Base-by-base conservation (phyloP, 805 yeast species). In the Schwanniomyces yamadae region DNA sequence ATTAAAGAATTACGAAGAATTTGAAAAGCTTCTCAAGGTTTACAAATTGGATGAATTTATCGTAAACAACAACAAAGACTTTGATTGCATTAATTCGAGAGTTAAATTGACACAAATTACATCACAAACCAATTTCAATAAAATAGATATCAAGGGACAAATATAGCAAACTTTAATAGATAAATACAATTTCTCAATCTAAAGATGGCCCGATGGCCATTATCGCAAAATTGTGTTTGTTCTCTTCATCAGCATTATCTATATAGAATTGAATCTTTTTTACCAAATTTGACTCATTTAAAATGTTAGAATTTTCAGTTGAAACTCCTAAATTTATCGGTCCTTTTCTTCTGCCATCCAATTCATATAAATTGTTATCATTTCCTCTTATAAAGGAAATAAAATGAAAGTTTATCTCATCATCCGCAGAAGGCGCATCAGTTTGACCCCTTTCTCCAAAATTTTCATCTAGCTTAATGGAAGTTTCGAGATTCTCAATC, bases 71-170 rank as follows among this genome's bases (percentile, higher is more conserved):
- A 42, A 37, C 5, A 27, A 26, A 2, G 59, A 52, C 4, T 54
- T 64, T 32, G 71, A 66, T 41, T 63, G 67, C 36, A 46, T 48
- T 1, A 42, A 44, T 3, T 55, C 67, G 2, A 55, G 74, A 39
- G 58, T 61, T 0, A 51, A 52, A 0, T 57, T 79, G 4, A 55
- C 63, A 28, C 42, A 56, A 41, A 42, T 63, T 52, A 31, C 67
- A 59, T 45, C 59, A 57, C 42, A 59, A 47, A 31, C 63, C 2
- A 63, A 60, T 22, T 71, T 72, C 46, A 75, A 65, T 41, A 82
- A 72, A 52, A 80, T 90, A 10, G 97, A 90, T 54, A 89, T 91
- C 43, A 90, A 90, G 66, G 98, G 98, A 1, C 97, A 90, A 60
- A 71, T 80, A 6, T 81, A 57, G 46, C 24, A 17, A 7, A 6